Percentiles rank a stretch among this genome's conserved stretches.
Evolutionary conservation across 2,329 filamentous ascomycete species (phyloP).

Genomic region (Monosporascus sp.): DNA sequence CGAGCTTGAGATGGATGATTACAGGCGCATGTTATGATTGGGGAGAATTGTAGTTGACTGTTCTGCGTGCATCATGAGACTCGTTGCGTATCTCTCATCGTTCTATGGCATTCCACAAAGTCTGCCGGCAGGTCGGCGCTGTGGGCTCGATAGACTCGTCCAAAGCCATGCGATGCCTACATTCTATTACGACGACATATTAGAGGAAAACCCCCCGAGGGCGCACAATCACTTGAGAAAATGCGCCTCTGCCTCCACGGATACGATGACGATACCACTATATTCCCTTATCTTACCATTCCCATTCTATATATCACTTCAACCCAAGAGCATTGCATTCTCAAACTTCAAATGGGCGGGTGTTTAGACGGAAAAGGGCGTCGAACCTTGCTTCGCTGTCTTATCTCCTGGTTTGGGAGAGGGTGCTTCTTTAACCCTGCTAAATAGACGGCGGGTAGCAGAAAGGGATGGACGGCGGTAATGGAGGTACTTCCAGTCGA

Average conservation of each 20-base stretch:
- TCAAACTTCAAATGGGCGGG: background rate
- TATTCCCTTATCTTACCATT: background rate
- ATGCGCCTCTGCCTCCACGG: background rate
- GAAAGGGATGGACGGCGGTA: background rate
- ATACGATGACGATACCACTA: background rate
- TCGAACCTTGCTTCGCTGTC: background rate
- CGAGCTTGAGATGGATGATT: conserved; percentile 29
- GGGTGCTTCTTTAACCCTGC: background rate
- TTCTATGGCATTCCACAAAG: conserved; percentile 13
- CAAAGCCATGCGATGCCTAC: conserved; percentile 8
- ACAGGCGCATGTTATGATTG: conserved; percentile 3
- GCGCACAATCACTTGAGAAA: background rate
- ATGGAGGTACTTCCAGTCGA: too few relatives aligned
- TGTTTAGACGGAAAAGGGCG: background rate
- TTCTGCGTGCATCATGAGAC: conserved; percentile 18
- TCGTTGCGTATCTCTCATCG: conserved; percentile 18
- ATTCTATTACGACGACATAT: background rate
- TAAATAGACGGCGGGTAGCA: background rate
- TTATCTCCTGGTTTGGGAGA: background rate
- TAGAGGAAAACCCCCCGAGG: background rate
- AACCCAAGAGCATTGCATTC: too few relatives aligned
- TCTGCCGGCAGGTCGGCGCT: conserved; percentile 4
- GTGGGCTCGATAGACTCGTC: conserved; percentile 9
- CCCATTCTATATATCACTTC: background rate
- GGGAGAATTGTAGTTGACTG: conserved; percentile 3